Evolutionary conservation across 2,329 filamentous ascomycete species (phyloP).

Genomic region (Sporothrix dimorphospora): DNA sequence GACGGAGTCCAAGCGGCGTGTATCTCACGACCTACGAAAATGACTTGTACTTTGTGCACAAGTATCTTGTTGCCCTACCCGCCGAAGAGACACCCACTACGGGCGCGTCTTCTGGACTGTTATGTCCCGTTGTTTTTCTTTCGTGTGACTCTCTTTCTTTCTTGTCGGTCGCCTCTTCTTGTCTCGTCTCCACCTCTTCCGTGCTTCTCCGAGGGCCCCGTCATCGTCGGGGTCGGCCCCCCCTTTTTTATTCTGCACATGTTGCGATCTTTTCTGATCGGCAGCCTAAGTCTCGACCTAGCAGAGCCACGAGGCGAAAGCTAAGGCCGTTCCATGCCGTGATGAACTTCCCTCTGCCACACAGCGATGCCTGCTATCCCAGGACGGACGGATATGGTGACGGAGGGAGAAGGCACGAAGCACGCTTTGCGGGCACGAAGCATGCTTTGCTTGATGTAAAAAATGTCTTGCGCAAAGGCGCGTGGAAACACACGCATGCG

Average conservation of each 20-base stretch:
- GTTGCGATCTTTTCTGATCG: neutral
- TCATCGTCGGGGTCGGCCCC: neutral
- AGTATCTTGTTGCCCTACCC: no score
- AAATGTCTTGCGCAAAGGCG: neutral
- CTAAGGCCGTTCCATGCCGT: neutral
- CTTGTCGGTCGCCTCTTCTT: neutral
- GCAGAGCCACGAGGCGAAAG: neutral
- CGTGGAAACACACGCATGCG: neutral
- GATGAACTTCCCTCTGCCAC: neutral
- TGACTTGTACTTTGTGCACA: no score
- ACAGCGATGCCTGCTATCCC: neutral
- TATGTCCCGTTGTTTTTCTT: neutral
- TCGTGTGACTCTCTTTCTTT: no score
- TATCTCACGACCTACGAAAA: neutral
- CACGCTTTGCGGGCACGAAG: no score
- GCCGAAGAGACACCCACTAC: neutral
- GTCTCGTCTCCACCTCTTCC: neutral
- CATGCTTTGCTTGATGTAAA: neutral
- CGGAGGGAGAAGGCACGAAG: neutral
- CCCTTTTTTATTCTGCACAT: neutral
- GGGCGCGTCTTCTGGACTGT: neutral
- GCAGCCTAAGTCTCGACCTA: neutral
- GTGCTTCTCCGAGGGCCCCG: conserved; percentile 10
- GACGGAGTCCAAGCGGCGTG: neutral
- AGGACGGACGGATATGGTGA: neutral